Evolutionary conservation across 2,329 filamentous ascomycete species (phyloP), one percentile per base, ranked within the genome.

Genomic region (Dendryphion nanum): DNA sequence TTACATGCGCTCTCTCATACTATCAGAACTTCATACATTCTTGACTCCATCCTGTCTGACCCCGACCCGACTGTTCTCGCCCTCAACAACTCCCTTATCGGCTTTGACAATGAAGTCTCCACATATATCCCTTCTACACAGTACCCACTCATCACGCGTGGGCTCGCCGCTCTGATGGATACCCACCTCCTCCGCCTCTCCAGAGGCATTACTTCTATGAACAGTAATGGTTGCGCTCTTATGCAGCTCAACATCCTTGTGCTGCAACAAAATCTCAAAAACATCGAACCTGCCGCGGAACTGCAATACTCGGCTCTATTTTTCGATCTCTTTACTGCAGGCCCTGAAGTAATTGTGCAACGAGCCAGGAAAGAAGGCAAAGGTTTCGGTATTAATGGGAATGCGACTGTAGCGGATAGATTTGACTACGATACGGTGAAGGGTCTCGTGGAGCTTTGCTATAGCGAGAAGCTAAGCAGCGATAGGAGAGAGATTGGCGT

Each of bases 241-340:
- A 89, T 98, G 80, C 85, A 89, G 63, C 80, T 97, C 56, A 95
- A 98, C 63, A 89, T 96, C 33, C 77, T 96, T 17, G 93, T 98
- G 28, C 73, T 98, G 35, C 91, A 97, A 68, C 93, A 98, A 63
- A 96, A 95, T 56, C 79, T 98, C 38, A 95, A 95, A 71, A 95
- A 95, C 50, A 83, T 98, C 37, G 89, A 93, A 64, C 74, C 79
- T 2, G 78, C 77, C 6, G 83, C 86, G 3, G 75, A 78, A 40
- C 72, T 91, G 18, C 73, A 74, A 4, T 71, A 79, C 23, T 79
- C 83, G 1, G 76, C 79, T 15, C 75, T 78, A 41, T 91, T 85
- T 68, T 90, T 82, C 57, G 75, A 77, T 15, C 64, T 91, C 24
- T 89, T 86, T 54, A 76, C 77, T 30, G 68, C 72, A 30, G 85